A percentile compares a stretch with the other conserved stretches of the same genome.
These are phyloP conservation scores for Lasiodiplodia sp. DNA, from an alignment of 2,329 filamentous ascomycete species.

Conservation along the genomic window DNA sequence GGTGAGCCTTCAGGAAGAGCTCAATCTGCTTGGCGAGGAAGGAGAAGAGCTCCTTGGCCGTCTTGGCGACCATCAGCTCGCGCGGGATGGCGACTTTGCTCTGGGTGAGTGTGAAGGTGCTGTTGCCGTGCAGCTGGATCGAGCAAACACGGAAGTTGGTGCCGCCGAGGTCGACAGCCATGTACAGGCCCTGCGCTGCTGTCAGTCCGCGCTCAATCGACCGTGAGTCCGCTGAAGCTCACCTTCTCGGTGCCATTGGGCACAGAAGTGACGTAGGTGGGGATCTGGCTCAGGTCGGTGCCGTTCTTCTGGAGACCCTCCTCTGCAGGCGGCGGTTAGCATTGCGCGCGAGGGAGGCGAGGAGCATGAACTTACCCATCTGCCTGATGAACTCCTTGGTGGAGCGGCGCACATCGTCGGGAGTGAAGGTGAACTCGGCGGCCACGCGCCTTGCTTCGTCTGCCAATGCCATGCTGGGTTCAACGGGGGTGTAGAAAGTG, in stretches of 20 bases:
- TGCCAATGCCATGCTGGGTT: slow-evolving; percentile 60
- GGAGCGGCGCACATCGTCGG: slow-evolving; percentile 78
- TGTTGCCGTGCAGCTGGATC: slow-evolving; percentile 90
- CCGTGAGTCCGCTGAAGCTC: slow-evolving; percentile 35
- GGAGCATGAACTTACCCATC: slow-evolving; percentile 67
- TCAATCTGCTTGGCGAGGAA: slow-evolving; percentile 96
- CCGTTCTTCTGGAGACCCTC: slow-evolving; percentile 82
- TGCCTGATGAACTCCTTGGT: slow-evolving; percentile 87
- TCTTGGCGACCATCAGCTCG: slow-evolving; percentile 88
- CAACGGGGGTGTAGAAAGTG: slow-evolving; percentile 36
- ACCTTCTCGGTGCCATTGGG: slow-evolving; percentile 99
- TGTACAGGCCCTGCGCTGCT: slow-evolving; percentile 77
- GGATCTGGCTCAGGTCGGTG: slow-evolving; percentile 91
- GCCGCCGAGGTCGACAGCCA: slow-evolving; percentile 96
- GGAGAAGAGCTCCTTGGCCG: slow-evolving; percentile 83
- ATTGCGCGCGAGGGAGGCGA: slow-evolving; percentile 6
- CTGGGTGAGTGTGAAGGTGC: slow-evolving; percentile 91
- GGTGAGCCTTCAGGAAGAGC: slow-evolving; percentile 83
- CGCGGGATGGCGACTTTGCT: slow-evolving; percentile 91
- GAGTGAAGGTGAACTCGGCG: slow-evolving; percentile 83
- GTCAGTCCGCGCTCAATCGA: slow-evolving; percentile 5
- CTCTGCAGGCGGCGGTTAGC: slow-evolving; percentile 56
- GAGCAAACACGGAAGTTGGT: slow-evolving; percentile 99
- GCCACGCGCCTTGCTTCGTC: slow-evolving; percentile 82
- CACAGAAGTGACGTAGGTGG: slow-evolving; percentile 93